A percentile compares a stretch with the other conserved stretches of the same genome.
phyloP scores from a whole-genome alignment of 768 basidiomycete species.

The Trametes punicea region DNA sequence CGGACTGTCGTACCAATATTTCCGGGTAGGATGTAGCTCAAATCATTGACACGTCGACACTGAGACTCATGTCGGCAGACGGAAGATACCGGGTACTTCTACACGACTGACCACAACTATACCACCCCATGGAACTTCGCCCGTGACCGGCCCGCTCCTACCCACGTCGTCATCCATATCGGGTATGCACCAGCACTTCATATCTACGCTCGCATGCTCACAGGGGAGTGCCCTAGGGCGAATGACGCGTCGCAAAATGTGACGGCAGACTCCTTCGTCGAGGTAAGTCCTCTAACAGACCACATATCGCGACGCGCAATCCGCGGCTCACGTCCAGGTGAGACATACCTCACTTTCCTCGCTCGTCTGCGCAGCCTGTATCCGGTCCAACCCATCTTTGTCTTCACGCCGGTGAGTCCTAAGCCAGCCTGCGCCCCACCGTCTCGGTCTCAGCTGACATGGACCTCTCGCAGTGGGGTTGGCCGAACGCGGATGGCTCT shows the following conservation, averaged over 20 bases:
- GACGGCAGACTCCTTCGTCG: slow-evolving; percentile 40
- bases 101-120: slow-evolving; percentile 54
- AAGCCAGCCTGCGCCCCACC: neutral
- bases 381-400: slow-evolving; percentile 44
- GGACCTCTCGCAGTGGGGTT: too few relatives aligned
- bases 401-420: slow-evolving; percentile 47
- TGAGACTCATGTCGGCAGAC: too few relatives aligned
- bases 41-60: neutral
- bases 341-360: slow-evolving; percentile 47
- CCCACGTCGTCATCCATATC: slow-evolving; percentile 56
- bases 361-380: slow-evolving; percentile 43
- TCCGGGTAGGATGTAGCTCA: slow-evolving; percentile 43
- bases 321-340: neutral
- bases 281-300: slow-evolving; percentile 31
- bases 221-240: slow-evolving; percentile 34
- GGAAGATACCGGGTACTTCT: slow-evolving; percentile 54
- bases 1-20: slow-evolving; percentile 49
- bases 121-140: slow-evolving; percentile 58
- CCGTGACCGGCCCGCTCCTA: slow-evolving; percentile 43
- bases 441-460: neutral
- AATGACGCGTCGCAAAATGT: slow-evolving; percentile 55
- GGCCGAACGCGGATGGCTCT: slow-evolving; percentile 49
- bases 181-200: slow-evolving; percentile 33
- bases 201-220: neutral
- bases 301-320: neutral